Conservation (phyloP, 208 protist genomes). For the Trypanosoma congolense region DNA sequence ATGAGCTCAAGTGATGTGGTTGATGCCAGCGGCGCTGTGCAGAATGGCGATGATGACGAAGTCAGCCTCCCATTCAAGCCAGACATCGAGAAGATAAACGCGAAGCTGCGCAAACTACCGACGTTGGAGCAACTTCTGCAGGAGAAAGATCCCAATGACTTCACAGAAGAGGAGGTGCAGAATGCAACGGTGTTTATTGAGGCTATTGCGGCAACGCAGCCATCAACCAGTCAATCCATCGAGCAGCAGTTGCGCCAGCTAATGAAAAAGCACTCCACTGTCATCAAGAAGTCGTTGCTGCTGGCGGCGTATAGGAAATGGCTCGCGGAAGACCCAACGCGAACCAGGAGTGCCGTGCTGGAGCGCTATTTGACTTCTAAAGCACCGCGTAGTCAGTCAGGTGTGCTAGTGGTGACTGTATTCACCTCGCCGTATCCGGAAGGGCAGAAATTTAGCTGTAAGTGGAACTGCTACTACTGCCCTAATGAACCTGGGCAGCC, state of each 20-base stretch:
- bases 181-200: slow-evolving; percentile 46
- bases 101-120: slow-evolving; percentile 65
- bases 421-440: slow-evolving; percentile 88
- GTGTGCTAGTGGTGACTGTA: slow-evolving; percentile 90
- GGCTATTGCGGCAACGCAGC: slow-evolving; percentile 29
- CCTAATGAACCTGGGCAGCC: slow-evolving; percentile 89
- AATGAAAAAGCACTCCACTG: slow-evolving; percentile 63
- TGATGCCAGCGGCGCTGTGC: not conserved
- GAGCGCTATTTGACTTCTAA: slow-evolving; percentile 77
- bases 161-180: slow-evolving; percentile 37
- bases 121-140: slow-evolving; percentile 60
- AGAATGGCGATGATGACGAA: slow-evolving; percentile 19
- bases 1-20: not conserved
- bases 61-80: slow-evolving; percentile 4
- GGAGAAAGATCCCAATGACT: slow-evolving; percentile 69
- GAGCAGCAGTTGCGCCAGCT: slow-evolving; percentile 34
- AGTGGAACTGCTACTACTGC: slow-evolving; percentile 94
- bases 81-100: slow-evolving; percentile 32
- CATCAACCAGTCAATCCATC: slow-evolving; percentile 34
- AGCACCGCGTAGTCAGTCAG: slow-evolving; percentile 80
- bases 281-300: slow-evolving; percentile 75
- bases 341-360: slow-evolving; percentile 20
- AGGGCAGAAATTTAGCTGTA: slow-evolving; percentile 82
- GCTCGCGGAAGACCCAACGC: slow-evolving; percentile 6
- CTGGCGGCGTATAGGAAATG: slow-evolving; percentile 73